Evolutionary conservation across 768 basidiomycete genomes (phyloP).

Genomic region (Brasilioporus rufonigricans): DNA sequence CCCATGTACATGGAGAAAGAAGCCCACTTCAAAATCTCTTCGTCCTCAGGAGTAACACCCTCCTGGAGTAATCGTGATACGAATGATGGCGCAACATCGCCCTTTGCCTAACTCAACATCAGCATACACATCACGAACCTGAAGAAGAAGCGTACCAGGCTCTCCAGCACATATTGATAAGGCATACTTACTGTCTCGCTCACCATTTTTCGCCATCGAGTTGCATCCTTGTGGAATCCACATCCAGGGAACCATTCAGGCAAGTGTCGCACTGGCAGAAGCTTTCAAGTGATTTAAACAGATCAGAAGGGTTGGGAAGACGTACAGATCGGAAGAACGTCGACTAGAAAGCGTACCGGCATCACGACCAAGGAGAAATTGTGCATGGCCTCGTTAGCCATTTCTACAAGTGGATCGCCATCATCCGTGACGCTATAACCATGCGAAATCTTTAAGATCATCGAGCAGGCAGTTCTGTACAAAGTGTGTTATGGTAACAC

Average conservation of each 20-base stretch:
- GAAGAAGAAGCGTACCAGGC: conserved; percentile 5
- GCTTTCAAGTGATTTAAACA: neutral
- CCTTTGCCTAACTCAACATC: neutral
- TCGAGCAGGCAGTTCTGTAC: neutral
- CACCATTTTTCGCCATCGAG: neutral
- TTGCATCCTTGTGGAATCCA: neutral
- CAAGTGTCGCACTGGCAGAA: conserved; percentile 7
- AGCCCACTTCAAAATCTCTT: conserved; percentile 13
- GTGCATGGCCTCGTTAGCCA: neutral
- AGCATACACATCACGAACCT: neutral
- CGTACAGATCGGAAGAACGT: conserved; percentile 7
- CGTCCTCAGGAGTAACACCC: neutral
- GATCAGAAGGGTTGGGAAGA: neutral
- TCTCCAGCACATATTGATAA: neutral
- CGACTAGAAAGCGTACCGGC: conserved; percentile 8
- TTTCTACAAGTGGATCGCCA: conserved; percentile 31
- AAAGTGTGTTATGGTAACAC: neutral
- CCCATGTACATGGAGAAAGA: conserved; percentile 10
- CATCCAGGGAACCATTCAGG: conserved; percentile 3
- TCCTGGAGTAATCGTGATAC: conserved; percentile 2
- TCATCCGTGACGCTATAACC: neutral
- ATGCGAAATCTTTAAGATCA: neutral
- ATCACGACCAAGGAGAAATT: neutral
- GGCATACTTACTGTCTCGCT: conserved; percentile 1
- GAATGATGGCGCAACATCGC: conserved; percentile 5